A percentile compares a stretch with the other conserved stretches of the same genome.
Evolutionary conservation across 192 early-diverging fungal species (phyloP).

Genomic region (Entomortierella chlamydospora): DNA sequence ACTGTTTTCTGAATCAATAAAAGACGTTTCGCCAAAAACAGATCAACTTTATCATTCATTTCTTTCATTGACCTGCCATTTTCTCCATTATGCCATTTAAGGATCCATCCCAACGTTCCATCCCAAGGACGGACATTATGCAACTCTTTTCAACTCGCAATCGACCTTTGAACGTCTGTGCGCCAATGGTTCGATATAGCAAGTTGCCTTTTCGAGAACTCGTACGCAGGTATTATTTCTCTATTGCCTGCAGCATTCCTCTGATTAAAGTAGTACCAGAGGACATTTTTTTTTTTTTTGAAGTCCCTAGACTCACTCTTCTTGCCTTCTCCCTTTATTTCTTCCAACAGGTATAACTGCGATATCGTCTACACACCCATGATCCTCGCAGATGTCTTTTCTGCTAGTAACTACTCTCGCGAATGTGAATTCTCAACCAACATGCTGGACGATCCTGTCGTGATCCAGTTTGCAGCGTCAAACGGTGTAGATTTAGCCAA

Average conservation of each 20-base stretch:
- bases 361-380: constrained; percentile 96
- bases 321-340: too few relatives aligned
- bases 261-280: too few relatives aligned
- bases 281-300: too few relatives aligned
- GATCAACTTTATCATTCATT: too few relatives aligned
- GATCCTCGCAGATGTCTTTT: constrained; percentile 95
- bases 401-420: constrained; percentile 82
- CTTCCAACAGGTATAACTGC: constrained; percentile 76
- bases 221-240: constrained; percentile 70
- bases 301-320: too few relatives aligned
- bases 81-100: too few relatives aligned
- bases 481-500: constrained; percentile 84
- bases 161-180: constrained; percentile 79
- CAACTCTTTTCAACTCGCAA: constrained; percentile 40
- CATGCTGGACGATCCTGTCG: constrained; percentile 82
- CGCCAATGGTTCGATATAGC: constrained; percentile 98
- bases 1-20: too few relatives aligned
- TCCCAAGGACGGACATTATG: constrained; percentile 44
- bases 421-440: constrained; percentile 88
- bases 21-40: too few relatives aligned
- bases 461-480: constrained; percentile 95
- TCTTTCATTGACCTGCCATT: too few relatives aligned
- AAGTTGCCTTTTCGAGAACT: constrained; percentile 93
- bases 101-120: too few relatives aligned
- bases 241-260: too few relatives aligned